Evolutionary conservation across 352 stramenopile species (phyloP).

Genomic region (Phytophthora sansomeana): DNA sequence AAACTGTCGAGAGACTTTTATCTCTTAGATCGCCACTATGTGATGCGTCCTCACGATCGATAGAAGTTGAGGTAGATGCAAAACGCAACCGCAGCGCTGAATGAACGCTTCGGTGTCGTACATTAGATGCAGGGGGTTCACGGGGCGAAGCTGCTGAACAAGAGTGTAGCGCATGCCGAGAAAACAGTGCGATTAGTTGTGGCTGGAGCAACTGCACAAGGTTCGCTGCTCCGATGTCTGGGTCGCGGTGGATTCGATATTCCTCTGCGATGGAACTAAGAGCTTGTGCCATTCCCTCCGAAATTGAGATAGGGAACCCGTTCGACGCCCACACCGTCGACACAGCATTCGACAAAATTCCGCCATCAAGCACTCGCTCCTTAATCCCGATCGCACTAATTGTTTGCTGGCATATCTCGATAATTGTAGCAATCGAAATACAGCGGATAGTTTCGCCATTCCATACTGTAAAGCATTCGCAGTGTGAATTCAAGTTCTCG

Average conservation of each 20-base stretch:
- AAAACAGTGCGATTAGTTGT: constrained; percentile 47
- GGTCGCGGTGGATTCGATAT: constrained; percentile 51
- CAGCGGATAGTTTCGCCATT: constrained; percentile 40
- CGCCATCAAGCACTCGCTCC: constrained; percentile 53
- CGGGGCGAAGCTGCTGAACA: constrained; percentile 42
- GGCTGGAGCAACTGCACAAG: constrained; percentile 53
- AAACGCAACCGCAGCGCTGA: constrained; percentile 68
- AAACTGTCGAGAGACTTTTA: constrained; percentile 25
- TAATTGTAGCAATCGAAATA: constrained; percentile 38
- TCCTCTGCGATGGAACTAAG: constrained; percentile 35
- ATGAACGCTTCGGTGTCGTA: constrained; percentile 62
- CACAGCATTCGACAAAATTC: constrained; percentile 46
- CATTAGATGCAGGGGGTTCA: constrained; percentile 29
- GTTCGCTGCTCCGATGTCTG: constrained; percentile 43
- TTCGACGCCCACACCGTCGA: constrained; percentile 38
- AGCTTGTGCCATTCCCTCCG: constrained; percentile 27
- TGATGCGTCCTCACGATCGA: constrained; percentile 8
- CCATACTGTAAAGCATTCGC: constrained; percentile 52
- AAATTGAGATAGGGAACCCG: constrained; percentile 28
- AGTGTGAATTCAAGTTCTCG: constrained; percentile 27
- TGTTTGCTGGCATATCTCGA: constrained; percentile 43
- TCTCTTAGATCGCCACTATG: constrained; percentile 3
- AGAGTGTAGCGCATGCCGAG: constrained; percentile 45
- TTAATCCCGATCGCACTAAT: constrained; percentile 52
- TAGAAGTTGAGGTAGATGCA: constrained; percentile 14